A percentile compares a stretch with the other conserved stretches of the same genome.
Evolutionary conservation across 2,329 filamentous ascomycete genomes (phyloP).

Genomic region (Calonectria crousiana): DNA sequence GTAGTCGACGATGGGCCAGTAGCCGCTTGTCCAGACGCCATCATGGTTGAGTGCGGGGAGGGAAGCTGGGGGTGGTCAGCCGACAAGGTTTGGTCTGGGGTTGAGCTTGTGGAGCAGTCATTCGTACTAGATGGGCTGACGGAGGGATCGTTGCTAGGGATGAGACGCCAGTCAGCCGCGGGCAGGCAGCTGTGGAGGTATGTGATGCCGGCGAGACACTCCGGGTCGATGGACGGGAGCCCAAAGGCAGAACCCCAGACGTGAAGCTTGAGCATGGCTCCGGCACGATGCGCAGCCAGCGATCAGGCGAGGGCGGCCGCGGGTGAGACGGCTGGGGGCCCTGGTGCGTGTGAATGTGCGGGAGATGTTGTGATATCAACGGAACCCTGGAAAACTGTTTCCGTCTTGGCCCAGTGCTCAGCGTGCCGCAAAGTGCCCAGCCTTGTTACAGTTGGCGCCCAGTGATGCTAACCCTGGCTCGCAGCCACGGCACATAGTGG

Average conservation of each 20-base stretch:
- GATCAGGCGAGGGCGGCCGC: slow-evolving; percentile 18
- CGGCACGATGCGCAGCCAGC: slow-evolving; percentile 20
- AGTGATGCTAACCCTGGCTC: slow-evolving; percentile 2
- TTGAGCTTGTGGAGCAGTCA: slow-evolving; percentile 26
- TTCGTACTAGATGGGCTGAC: slow-evolving; percentile 78
- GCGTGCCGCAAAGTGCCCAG: slow-evolving; percentile 26
- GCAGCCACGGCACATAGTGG: slow-evolving; percentile 38
- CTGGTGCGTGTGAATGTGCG: neutral
- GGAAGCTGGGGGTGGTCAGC: slow-evolving; percentile 56
- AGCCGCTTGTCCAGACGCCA: slow-evolving; percentile 69
- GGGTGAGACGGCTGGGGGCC: neutral
- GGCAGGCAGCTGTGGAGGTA: slow-evolving; percentile 77
- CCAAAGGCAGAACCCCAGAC: slow-evolving; percentile 92
- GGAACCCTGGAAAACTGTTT: slow-evolving; percentile 7
- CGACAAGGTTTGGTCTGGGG: slow-evolving; percentile 29
- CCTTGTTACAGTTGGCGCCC: slow-evolving; percentile 26
- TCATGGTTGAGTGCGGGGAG: slow-evolving; percentile 68
- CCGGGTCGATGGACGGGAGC: slow-evolving; percentile 89
- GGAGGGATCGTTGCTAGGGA: slow-evolving; percentile 80
- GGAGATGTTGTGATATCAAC: neutral
- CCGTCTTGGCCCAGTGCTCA: neutral
- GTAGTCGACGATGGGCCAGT: slow-evolving; percentile 70
- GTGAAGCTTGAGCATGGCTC: slow-evolving; percentile 73
- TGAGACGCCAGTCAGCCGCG: slow-evolving; percentile 73
- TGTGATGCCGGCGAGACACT: slow-evolving; percentile 87